Conservation (phyloP, 139 green algal species). For the Deuterostichococcus epilithicus region DNA sequence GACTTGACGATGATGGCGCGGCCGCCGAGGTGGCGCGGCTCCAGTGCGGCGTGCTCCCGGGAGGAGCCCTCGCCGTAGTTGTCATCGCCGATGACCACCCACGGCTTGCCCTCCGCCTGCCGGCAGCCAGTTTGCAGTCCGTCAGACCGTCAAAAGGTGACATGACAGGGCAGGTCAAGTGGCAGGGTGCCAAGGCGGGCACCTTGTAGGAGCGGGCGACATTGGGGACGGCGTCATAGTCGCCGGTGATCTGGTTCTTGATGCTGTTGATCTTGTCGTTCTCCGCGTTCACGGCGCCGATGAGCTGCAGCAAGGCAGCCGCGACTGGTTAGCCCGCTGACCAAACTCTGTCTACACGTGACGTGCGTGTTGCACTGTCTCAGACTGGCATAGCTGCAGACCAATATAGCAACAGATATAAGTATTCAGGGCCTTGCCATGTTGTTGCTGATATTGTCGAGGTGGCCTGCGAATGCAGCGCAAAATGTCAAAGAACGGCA, state of each 20-base stretch:
- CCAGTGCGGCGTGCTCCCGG: conserved; percentile 91
- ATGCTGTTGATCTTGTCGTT: conserved; percentile 82
- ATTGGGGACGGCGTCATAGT: conserved; percentile 63
- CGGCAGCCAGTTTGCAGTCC: background rate
- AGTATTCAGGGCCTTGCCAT: conserved; percentile 36
- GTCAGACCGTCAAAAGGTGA: background rate
- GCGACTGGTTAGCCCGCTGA: too few species aligned
- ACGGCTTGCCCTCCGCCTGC: conserved; percentile 52
- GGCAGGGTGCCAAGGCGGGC: too few species aligned
- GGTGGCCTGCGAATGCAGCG: too few species aligned
- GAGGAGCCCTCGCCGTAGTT: conserved; percentile 90
- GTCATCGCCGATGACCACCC: conserved; percentile 90
- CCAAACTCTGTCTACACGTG: too few species aligned
- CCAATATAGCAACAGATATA: background rate
- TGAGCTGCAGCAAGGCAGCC: conserved; percentile 45
- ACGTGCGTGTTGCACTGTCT: too few species aligned
- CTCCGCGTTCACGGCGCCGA: conserved; percentile 87
- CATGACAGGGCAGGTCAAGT: background rate
- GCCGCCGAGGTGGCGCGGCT: conserved; percentile 90
- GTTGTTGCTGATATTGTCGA: conserved; percentile 99
- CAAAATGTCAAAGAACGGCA: too few species aligned
- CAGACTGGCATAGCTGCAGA: too few species aligned
- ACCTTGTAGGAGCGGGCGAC: conserved; percentile 80
- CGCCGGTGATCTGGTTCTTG: conserved; percentile 58
- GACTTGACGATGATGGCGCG: conserved; percentile 88